phyloP scores from a whole-genome alignment of 768 basidiomycete genomes.

The Tephrocybe sp. region DNA sequence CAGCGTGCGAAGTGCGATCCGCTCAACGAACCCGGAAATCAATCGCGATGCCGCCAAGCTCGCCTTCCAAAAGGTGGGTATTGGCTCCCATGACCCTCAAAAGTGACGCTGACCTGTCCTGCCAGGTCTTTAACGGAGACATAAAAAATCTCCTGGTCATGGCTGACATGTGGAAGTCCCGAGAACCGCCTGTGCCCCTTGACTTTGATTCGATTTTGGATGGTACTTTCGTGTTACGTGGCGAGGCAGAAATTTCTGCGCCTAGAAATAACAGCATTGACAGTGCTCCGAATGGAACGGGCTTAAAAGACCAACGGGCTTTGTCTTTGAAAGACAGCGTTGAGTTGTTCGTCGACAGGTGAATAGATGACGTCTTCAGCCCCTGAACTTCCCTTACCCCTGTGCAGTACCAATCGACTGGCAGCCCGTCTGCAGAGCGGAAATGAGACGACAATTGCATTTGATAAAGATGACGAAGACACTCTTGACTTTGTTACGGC shows the following conservation, averaged over 20 bases:
- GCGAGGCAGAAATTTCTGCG: slow-evolving; percentile 12
- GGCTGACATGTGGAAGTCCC: slow-evolving; percentile 95
- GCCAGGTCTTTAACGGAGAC: slow-evolving; percentile 84
- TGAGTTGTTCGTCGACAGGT: slow-evolving; percentile 85
- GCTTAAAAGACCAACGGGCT: slow-evolving; percentile 81
- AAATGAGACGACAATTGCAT: slow-evolving; percentile 68
- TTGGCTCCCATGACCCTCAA: background rate
- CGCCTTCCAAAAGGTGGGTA: slow-evolving; percentile 80
- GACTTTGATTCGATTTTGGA: slow-evolving; percentile 76
- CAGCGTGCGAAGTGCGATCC: slow-evolving; percentile 71
- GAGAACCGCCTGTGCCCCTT: slow-evolving; percentile 84
- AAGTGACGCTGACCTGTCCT: background rate
- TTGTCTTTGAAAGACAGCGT: slow-evolving; percentile 81
- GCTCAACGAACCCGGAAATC: slow-evolving; percentile 32
- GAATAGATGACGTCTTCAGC: background rate
- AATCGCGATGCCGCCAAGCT: slow-evolving; percentile 56
- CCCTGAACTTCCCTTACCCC: background rate
- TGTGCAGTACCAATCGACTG: slow-evolving; percentile 72
- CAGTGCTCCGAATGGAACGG: slow-evolving; percentile 30
- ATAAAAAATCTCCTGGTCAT: slow-evolving; percentile 88
- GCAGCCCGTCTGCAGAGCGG: slow-evolving; percentile 65
- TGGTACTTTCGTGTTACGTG: slow-evolving; percentile 53
- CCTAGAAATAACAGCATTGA: slow-evolving; percentile 10
- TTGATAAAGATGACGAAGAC: slow-evolving; percentile 98
- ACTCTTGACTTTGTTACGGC: slow-evolving; percentile 96